These are phyloP conservation scores for Xylariales sp. DNA, from an alignment of 2,329 filamentous ascomycete species.

Conservation along the genomic window DNA sequence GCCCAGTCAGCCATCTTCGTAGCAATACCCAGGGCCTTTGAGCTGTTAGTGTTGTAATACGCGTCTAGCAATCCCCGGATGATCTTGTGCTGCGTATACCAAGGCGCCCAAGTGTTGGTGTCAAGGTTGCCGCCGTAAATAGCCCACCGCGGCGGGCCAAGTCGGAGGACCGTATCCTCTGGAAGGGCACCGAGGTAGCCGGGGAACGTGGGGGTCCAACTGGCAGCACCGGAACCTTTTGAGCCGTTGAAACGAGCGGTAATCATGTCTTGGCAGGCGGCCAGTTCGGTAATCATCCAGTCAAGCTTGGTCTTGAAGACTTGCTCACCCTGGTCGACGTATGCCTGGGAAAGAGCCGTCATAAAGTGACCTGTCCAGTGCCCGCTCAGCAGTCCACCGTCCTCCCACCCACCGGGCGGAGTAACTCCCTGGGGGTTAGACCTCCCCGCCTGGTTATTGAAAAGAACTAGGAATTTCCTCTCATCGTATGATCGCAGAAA, in stretches of 20 bases:
- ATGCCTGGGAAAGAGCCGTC: slow-evolving; percentile 50
- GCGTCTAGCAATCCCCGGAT: slow-evolving; percentile 51
- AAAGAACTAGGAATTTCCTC: slow-evolving; percentile 48
- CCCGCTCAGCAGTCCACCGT: slow-evolving; percentile 51
- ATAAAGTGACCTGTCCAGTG: slow-evolving; percentile 52
- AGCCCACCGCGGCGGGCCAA: slow-evolving; percentile 51
- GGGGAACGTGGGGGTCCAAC: slow-evolving; percentile 48
- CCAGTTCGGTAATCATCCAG: slow-evolving; percentile 50
- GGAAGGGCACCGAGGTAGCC: slow-evolving; percentile 50
- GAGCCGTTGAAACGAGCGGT: slow-evolving; percentile 44
- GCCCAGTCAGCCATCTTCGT: slow-evolving; percentile 51
- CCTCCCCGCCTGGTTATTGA: slow-evolving; percentile 50
- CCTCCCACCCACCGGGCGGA: slow-evolving; percentile 50
- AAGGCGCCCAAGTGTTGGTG: slow-evolving; percentile 51
- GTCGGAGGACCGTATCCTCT: slow-evolving; percentile 50
- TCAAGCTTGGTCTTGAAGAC: slow-evolving; percentile 50
- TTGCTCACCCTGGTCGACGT: slow-evolving; percentile 49
- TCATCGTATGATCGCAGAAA: slow-evolving; percentile 49
- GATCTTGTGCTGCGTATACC: slow-evolving; percentile 53
- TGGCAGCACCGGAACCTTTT: slow-evolving; percentile 30
- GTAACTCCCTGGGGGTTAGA: slow-evolving; percentile 45
- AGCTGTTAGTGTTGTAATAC: slow-evolving; percentile 51
- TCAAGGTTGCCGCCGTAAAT: slow-evolving; percentile 46
- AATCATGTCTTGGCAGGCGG: slow-evolving; percentile 49
- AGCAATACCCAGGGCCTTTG: slow-evolving; percentile 46